These are phyloP conservation scores for Curvularia hawaiiensis DNA, from an alignment of 2,329 filamentous ascomycete species.

Conservation along the genomic window DNA sequence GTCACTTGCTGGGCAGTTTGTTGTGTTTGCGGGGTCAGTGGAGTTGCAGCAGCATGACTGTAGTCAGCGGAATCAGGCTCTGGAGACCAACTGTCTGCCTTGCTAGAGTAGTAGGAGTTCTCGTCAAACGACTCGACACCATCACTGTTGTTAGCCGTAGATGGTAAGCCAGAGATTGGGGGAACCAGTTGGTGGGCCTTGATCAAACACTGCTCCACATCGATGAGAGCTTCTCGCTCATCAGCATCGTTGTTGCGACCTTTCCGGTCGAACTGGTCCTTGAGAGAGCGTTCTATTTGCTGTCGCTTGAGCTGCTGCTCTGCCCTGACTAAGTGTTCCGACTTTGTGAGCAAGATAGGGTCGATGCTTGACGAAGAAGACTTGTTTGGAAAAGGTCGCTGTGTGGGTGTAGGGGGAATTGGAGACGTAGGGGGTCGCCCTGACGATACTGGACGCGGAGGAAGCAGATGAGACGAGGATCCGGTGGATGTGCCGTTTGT, in stretches of 20 bases:
- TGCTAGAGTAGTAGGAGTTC: conserved; percentile 95
- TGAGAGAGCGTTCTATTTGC: conserved; percentile 76
- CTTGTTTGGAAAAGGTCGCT: conserved; percentile 46
- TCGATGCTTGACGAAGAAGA: conserved; percentile 71
- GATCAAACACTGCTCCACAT: conserved; percentile 50
- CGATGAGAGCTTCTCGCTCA: conserved; percentile 52
- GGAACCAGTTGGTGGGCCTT: conserved; percentile 76
- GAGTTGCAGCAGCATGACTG: conserved; percentile 37
- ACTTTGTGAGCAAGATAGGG: conserved; percentile 84
- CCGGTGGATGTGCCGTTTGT: conserved; percentile 41
- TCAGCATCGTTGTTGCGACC: conserved; percentile 56
- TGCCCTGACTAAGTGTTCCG: conserved; percentile 80
- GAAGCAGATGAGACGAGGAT: conserved; percentile 29
- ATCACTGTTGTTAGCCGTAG: conserved; percentile 64
- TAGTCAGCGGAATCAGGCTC: conserved; percentile 47
- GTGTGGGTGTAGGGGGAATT: conserved; percentile 28
- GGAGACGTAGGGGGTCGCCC: conserved; percentile 30
- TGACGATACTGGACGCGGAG: conserved; percentile 39
- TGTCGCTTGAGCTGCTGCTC: conserved; percentile 81
- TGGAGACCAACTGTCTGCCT: conserved; percentile 76
- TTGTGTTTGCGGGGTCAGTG: conserved; percentile 37
- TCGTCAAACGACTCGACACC: conserved; percentile 86
- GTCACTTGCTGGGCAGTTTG: conserved; percentile 26
- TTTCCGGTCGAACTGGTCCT: conserved; percentile 74
- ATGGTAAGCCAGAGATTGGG: conserved; percentile 64